Conservation (phyloP, 139 green algal species). For the Volvox africanus region DNA sequence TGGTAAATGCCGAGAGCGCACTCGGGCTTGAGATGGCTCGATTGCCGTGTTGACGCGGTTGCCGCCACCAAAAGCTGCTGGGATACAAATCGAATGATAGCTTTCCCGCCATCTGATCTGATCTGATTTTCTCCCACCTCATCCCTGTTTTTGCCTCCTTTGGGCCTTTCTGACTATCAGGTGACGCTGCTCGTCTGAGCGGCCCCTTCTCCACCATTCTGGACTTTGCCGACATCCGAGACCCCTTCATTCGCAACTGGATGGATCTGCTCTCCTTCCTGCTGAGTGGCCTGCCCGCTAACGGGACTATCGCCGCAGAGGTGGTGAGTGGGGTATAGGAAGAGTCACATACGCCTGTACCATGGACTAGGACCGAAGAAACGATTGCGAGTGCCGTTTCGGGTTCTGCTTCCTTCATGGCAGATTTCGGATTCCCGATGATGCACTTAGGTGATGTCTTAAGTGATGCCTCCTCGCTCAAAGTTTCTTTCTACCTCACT, state of each 20-base stretch:
- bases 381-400: background rate
- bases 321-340: slow-evolving; percentile 29
- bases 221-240: slow-evolving; percentile 23
- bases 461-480: too few species aligned
- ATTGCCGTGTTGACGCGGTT: too few species aligned
- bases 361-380: too few species aligned
- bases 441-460: too few species aligned
- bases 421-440: too few species aligned
- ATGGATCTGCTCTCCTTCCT: slow-evolving; percentile 98
- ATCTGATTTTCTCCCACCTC: background rate
- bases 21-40: too few species aligned
- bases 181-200: slow-evolving; percentile 73
- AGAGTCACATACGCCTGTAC: too few species aligned
- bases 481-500: too few species aligned
- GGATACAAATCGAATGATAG: too few species aligned
- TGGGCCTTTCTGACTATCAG: background rate
- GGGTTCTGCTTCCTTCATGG: background rate
- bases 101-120: background rate
- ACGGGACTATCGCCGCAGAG: slow-evolving; percentile 95
- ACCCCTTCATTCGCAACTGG: slow-evolving; percentile 94
- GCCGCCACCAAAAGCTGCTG: too few species aligned
- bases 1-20: background rate
- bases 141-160: background rate
- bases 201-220: slow-evolving; percentile 78
- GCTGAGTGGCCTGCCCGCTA: slow-evolving; percentile 89